These are phyloP conservation scores for Eragrostis curvula DNA, from an alignment of 176 grass and related monocot genomes.

Conservation along the genomic window DNA sequence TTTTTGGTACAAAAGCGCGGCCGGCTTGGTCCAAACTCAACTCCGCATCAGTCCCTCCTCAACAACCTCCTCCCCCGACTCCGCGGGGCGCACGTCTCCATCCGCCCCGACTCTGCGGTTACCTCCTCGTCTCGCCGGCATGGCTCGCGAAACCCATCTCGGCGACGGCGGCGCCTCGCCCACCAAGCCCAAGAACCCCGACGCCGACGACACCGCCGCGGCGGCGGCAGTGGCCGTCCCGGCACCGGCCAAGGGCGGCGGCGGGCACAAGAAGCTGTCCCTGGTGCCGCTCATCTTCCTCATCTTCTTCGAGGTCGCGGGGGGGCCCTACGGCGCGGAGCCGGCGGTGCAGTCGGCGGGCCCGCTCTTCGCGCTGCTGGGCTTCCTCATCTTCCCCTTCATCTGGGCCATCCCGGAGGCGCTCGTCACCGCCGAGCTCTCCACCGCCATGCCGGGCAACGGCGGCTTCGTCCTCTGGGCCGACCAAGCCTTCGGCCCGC, in stretches of 20 bases:
- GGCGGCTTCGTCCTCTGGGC: constrained; percentile 90
- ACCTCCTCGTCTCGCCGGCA: constrained; percentile 3
- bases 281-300: constrained; percentile 84
- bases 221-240: neutral
- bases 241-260: neutral
- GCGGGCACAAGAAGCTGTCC: constrained; percentile 53
- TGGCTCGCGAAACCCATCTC: constrained; percentile 36
- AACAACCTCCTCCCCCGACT: neutral
- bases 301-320: constrained; percentile 90
- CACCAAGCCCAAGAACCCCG: constrained; percentile 31
- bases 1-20: neutral
- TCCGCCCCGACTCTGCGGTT: too few species aligned
- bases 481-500: constrained; percentile 67
- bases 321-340: constrained; percentile 76
- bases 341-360: constrained; percentile 72
- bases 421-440: constrained; percentile 79
- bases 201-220: neutral
- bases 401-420: constrained; percentile 77
- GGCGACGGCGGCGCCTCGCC: neutral
- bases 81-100: neutral
- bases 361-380: constrained; percentile 61
- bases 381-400: constrained; percentile 78
- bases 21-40: neutral
- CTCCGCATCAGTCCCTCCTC: neutral
- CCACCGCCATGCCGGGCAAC: constrained; percentile 75